Conservation (phyloP, 75 land plant species). For the Pseudotsuga menziesii region DNA sequence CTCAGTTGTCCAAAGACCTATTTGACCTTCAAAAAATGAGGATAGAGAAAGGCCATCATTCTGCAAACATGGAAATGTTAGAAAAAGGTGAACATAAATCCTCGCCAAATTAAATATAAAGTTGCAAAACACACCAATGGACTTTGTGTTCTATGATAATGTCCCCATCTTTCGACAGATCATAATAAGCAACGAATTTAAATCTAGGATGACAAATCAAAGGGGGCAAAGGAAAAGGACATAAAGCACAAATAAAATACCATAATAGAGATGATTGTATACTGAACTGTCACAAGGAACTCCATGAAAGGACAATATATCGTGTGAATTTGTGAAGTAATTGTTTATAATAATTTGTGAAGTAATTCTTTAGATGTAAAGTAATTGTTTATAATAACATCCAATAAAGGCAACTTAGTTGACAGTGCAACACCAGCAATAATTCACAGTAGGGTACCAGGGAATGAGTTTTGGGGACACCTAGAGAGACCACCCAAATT, state of each 20-base stretch:
- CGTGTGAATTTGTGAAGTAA: too few relatives aligned
- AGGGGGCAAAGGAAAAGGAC: neutral
- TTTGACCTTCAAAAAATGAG: constrained; percentile 25
- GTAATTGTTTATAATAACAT: too few relatives aligned
- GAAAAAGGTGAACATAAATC: neutral
- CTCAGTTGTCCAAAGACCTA: constrained; percentile 32
- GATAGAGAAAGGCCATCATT: constrained; percentile 14
- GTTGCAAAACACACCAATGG: neutral
- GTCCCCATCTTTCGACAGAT: neutral
- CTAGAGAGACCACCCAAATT: too few relatives aligned
- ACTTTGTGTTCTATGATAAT: neutral
- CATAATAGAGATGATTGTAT: too few relatives aligned
- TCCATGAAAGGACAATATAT: too few relatives aligned
- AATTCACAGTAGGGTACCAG: too few relatives aligned
- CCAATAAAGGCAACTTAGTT: too few relatives aligned
- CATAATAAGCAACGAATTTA: neutral
- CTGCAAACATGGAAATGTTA: constrained; percentile 10
- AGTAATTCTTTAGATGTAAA: too few relatives aligned
- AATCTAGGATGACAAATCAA: neutral
- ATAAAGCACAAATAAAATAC: neutral
- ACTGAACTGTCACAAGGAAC: too few relatives aligned
- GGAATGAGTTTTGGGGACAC: too few relatives aligned
- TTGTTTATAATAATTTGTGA: too few relatives aligned
- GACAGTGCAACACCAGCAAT: too few relatives aligned
- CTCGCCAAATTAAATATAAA: neutral